Evolutionary conservation across 331 rosid genomes (phyloP).

Genomic region (Malus hybrid): DNA sequence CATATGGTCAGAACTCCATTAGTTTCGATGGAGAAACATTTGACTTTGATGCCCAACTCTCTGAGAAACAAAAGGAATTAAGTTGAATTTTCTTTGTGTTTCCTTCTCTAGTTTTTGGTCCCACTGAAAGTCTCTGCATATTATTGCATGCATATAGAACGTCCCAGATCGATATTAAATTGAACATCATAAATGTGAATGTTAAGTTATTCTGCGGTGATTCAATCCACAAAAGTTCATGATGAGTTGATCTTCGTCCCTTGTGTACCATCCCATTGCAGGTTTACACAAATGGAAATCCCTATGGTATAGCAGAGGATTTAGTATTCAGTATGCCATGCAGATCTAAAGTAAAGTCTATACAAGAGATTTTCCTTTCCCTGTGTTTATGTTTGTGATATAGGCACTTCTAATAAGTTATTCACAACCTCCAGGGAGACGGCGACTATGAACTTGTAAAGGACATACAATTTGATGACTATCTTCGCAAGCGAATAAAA

Average conservation of each 20-base stretch:
- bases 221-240: background rate
- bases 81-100: background rate
- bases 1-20: background rate
- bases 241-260: background rate
- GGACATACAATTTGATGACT: constrained; percentile 70
- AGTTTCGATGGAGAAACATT: background rate
- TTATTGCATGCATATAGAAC: background rate
- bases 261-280: constrained; percentile 10
- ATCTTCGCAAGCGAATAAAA: constrained; percentile 56
- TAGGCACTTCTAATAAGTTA: background rate
- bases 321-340: constrained; percentile 98
- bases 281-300: constrained; percentile 87
- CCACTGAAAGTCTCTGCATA: background rate
- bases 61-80: background rate
- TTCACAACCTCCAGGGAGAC: constrained; percentile 52
- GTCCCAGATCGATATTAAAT: background rate
- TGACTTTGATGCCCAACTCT: background rate
- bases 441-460: constrained; percentile 90
- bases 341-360: constrained; percentile 68
- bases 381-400: background rate
- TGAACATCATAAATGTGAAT: background rate
- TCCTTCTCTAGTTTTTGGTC: background rate
- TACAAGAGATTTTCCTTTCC: constrained; percentile 5
- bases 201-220: background rate
- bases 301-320: constrained; percentile 85